Evolutionary conservation across 441 rosid genomes (phyloP), one percentile per base, ranked within the genome.

Genomic region (Lepidium campestre): DNA sequence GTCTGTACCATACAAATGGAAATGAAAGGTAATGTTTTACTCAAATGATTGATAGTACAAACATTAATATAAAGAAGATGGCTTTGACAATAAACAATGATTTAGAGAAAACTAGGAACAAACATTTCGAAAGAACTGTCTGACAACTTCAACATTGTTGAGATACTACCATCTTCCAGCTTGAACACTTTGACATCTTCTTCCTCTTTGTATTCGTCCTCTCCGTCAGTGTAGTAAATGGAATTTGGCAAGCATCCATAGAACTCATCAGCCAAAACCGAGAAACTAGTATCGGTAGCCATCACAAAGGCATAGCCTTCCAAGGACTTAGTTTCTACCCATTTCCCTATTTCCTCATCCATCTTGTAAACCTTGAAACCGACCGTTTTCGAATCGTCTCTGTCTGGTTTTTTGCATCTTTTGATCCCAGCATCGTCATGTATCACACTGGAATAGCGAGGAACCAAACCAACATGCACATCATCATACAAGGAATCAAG

Each of bases 181-280:
- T 55, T 76, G 57, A 72, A 80, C 60, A 72, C 74, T 13, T 44
- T 56, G 29, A 69, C 11, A 13, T 59, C 53, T 14, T 62, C 57
- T 9, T 45, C 57, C 1, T n/a, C n/a, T n/a, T n/a, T n/a, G n/a
- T n/a, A 15, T 9, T 15, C n/a, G n/a, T n/a, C n/a, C n/a, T 73
- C 52, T 27, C 70, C 53, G 7, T 71, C 60, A 7, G 71, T 58
- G 68, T 68, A 85, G 73, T 80, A 82, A 32, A 85, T 77, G 64
- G 79, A 79, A 22, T 76, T 75, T 67, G 61, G 57, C 36, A 58
- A 19, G 32, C 82, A 77, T 58, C 81, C 80, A 9, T 19, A 45
- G 35, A 75, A 59, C n/a, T 79, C 81, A 9, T 23, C 19, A 40
- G 70, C 73, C 3, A 75, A 56, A 46, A 77, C 61, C 3, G 74